Evolutionary conservation across 306 rosid genomes (phyloP).

Genomic region (Sophora flavescens): DNA sequence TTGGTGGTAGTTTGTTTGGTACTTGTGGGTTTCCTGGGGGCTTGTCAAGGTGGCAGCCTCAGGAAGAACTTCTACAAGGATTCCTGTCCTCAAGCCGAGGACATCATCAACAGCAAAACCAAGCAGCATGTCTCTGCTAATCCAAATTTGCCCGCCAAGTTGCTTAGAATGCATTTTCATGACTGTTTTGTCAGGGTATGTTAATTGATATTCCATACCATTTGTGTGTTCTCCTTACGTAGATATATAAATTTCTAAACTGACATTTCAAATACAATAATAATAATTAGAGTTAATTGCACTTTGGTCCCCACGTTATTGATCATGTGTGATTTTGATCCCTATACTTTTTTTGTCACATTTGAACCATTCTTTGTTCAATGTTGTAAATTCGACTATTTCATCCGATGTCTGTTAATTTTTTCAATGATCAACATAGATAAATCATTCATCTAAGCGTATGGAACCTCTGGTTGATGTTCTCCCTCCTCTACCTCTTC

Average conservation of each 20-base stretch:
- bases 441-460: no score
- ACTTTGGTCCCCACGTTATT: no score
- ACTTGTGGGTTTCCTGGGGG: conserved; percentile 43
- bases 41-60: conserved; percentile 55
- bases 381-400: no score
- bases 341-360: no score
- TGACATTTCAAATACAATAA: conserved; percentile 36
- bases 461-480: no score
- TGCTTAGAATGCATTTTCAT: conserved; percentile 70
- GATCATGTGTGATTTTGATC: no score
- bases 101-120: conserved; percentile 45
- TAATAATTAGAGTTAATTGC: no score
- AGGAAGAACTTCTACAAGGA: conserved; percentile 49
- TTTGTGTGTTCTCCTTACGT: neutral
- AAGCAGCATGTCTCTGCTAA: conserved; percentile 46
- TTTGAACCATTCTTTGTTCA: no score
- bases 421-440: no score
- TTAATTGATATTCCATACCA: neutral
- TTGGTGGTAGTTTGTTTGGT: conserved; percentile 38
- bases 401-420: no score
- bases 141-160: conserved; percentile 61
- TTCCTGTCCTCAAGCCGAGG: conserved; percentile 60
- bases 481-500: no score
- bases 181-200: conserved; percentile 70
- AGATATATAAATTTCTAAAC: conserved; percentile 11